Evolutionary conservation across 2,329 filamentous ascomycete species (phyloP).

Genomic region (Aureobasidium leucospermi): DNA sequence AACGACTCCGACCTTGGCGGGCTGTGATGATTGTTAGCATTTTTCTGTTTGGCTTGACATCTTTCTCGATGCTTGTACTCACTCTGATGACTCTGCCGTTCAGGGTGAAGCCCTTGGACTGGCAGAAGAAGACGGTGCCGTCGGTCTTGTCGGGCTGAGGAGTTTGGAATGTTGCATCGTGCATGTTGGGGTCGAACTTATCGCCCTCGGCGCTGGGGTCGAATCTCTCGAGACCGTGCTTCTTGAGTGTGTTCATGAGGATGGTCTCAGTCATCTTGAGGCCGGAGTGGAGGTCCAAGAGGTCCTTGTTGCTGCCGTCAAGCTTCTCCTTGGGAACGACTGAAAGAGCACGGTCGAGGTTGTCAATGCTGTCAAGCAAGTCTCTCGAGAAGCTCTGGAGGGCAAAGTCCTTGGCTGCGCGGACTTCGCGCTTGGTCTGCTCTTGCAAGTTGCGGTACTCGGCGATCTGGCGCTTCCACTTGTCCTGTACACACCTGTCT

Average conservation of each 20-base stretch:
- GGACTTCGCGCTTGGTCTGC: constrained; percentile 83
- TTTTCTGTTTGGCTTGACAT: background rate
- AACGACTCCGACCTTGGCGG: constrained; percentile 92
- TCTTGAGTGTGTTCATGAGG: constrained; percentile 79
- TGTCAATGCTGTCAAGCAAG: constrained; percentile 90
- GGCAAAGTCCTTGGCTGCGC: constrained; percentile 81
- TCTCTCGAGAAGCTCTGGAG: constrained; percentile 93
- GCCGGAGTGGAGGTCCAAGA: constrained; percentile 75
- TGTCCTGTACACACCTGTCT: constrained; percentile 56
- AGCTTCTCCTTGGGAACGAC: constrained; percentile 73
- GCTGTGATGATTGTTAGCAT: constrained; percentile 32
- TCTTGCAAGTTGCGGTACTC: constrained; percentile 98
- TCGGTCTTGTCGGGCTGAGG: constrained; percentile 83
- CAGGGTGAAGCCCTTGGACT: constrained; percentile 92
- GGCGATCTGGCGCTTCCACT: constrained; percentile 86
- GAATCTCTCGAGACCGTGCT: constrained; percentile 88
- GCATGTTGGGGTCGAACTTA: constrained; percentile 92
- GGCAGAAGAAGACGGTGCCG: constrained; percentile 81
- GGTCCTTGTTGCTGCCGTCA: constrained; percentile 57
- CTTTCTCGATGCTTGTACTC: constrained; percentile 13
- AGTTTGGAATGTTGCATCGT: constrained; percentile 94
- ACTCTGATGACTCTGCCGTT: constrained; percentile 80
- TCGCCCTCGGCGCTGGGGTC: constrained; percentile 64
- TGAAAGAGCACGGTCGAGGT: constrained; percentile 84
- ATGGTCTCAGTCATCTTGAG: constrained; percentile 93